These are phyloP conservation scores for Boletus fagicola DNA, from an alignment of 768 basidiomycete species.

Conservation along the genomic window DNA sequence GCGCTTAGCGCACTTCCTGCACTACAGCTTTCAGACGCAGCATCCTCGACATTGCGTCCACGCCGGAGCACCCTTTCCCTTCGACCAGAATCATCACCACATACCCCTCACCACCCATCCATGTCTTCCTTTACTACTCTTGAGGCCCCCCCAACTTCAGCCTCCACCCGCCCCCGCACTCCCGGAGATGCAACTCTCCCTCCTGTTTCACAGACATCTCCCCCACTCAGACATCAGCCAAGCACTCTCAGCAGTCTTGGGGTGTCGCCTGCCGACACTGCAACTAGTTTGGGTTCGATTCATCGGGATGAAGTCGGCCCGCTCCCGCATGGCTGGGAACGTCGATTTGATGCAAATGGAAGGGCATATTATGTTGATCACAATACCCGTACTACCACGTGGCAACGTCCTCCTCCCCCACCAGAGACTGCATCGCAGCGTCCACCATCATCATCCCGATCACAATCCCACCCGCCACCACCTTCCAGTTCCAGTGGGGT, in stretches of 20 bases:
- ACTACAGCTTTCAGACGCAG: constrained; percentile 14
- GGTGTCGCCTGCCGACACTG: background rate
- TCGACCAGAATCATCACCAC: constrained; percentile 21
- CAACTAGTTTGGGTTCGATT: constrained; percentile 10
- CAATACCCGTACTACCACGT: constrained; percentile 74
- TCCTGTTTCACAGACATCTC: constrained; percentile 10
- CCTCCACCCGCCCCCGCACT: constrained; percentile 15
- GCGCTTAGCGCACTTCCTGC: constrained; percentile 15
- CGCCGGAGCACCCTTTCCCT: constrained; percentile 27
- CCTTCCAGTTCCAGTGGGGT: constrained; percentile 28
- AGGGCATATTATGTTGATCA: constrained; percentile 89
- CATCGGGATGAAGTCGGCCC: constrained; percentile 60
- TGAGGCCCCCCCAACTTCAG: constrained; percentile 9
- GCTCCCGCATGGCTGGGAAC: constrained; percentile 81
- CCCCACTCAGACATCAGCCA: constrained; percentile 14
- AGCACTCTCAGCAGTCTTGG: constrained; percentile 11
- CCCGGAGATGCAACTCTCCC: constrained; percentile 16
- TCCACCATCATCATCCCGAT: constrained; percentile 10
- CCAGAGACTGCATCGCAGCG: constrained; percentile 26
- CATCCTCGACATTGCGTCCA: constrained; percentile 13
- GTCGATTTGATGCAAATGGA: constrained; percentile 63
- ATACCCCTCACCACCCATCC: constrained; percentile 13
- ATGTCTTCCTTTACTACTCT: constrained; percentile 20
- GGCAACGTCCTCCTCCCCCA: constrained; percentile 53
- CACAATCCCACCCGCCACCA: constrained; percentile 25